phyloP scores from a whole-genome alignment of 495 filamentous ascomycete species.

The Pseudevernia furfuracea region DNA sequence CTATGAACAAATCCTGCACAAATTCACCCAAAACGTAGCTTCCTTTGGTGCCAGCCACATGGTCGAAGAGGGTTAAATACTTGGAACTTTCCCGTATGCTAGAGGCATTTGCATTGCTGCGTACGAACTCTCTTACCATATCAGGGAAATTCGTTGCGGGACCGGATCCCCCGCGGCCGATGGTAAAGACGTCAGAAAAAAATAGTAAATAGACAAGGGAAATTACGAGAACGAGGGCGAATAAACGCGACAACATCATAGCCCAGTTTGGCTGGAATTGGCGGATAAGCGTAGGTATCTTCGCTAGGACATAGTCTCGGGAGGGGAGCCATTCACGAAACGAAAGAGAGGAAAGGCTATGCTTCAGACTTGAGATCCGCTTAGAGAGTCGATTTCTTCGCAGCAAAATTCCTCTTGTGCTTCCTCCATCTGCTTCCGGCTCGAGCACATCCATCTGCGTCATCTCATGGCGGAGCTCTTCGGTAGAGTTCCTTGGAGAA shows the following conservation, averaged over 20 bases:
- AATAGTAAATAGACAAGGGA: conserved; percentile 75
- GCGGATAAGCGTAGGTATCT: conserved; percentile 18
- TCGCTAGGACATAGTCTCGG: conserved; percentile 21
- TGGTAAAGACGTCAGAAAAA: conserved; percentile 67
- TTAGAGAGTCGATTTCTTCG: conserved; percentile 47
- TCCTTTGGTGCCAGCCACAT: conserved; percentile 86
- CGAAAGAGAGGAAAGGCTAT: conserved; percentile 48
- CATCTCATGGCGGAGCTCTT: conserved; percentile 67
- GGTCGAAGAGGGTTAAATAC: conserved; percentile 69
- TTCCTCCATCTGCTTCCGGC: conserved; percentile 40
- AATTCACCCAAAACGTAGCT: conserved; percentile 76
- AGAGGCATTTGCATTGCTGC: conserved; percentile 56
- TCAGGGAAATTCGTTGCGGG: conserved; percentile 56
- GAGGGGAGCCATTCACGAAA: conserved; percentile 43
- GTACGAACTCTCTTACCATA: conserved; percentile 60
- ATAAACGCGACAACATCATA: conserved; percentile 59
- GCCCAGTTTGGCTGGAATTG: conserved; percentile 35
- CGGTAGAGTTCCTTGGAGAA: conserved; percentile 44
- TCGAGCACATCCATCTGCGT: conserved; percentile 81
- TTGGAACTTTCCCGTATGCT: conserved; percentile 62
- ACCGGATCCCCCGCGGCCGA: conserved; percentile 38
- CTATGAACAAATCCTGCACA: conserved; percentile 64
- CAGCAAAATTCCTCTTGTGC: conserved; percentile 27
- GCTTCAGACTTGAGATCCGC: conserved; percentile 45
- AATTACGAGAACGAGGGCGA: conserved; percentile 67